These are phyloP conservation scores for Punctularia strigosozonata DNA, from an alignment of 768 basidiomycete genomes.

Conservation along the genomic window DNA sequence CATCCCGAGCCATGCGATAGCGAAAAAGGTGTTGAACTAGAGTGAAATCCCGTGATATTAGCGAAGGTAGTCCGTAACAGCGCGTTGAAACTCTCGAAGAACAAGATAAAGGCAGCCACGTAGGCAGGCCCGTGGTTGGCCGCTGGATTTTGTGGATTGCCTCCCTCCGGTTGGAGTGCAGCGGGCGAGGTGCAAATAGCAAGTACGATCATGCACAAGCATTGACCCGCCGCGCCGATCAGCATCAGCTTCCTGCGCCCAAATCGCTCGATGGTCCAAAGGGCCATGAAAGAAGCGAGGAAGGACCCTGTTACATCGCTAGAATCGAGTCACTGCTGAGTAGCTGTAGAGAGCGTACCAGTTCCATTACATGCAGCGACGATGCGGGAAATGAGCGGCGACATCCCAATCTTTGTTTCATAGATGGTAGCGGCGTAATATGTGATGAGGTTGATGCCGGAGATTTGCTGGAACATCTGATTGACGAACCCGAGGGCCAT, in stretches of 20 bases:
- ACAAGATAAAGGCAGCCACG: too few species aligned
- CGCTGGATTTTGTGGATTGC: too few species aligned
- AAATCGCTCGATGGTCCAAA: constrained; percentile 35
- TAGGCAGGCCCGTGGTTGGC: too few species aligned
- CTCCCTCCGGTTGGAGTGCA: too few species aligned
- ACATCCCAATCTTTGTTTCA: constrained; percentile 11
- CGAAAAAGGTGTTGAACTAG: constrained; percentile 26
- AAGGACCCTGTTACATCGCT: too few species aligned
- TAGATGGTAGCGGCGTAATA: constrained; percentile 5
- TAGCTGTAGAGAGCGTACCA: too few species aligned
- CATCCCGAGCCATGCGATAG: constrained; percentile 25
- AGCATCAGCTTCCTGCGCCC: constrained; percentile 35
- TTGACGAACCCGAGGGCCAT: constrained; percentile 11
- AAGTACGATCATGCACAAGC: constrained; percentile 17
- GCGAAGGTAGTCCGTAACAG: too few species aligned
- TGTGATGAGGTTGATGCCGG: constrained; percentile 19
- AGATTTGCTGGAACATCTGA: constrained; percentile 23
- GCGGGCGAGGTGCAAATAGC: too few species aligned
- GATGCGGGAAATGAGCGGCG: constrained; percentile 14
- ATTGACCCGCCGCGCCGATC: constrained; percentile 28
- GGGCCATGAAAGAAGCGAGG: constrained; percentile 34
- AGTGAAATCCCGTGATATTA: constrained; percentile 12
- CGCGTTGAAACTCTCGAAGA: too few species aligned
- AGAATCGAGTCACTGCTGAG: too few species aligned
- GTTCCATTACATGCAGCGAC: constrained; percentile 25